Conservation (phyloP, 768 basidiomycete species). For the Kwoniella mangroviensis region DNA sequence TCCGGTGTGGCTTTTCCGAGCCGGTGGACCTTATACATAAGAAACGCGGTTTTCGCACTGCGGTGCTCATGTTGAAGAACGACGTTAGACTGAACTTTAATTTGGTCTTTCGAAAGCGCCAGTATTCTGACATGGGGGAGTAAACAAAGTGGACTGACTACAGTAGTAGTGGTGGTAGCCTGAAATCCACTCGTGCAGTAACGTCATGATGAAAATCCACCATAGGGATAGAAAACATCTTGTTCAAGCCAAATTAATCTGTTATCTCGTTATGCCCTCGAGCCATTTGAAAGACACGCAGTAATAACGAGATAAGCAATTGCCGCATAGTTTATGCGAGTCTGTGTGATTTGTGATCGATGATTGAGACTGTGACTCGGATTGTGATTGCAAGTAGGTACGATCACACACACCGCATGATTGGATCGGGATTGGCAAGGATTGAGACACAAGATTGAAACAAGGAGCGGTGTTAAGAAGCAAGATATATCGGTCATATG, state of each 20-base stretch:
- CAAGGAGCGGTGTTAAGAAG: too few species aligned
- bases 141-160: too few species aligned
- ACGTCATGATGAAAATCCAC: background rate
- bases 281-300: background rate
- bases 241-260: background rate
- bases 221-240: too few species aligned
- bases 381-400: too few species aligned
- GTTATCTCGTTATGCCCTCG: background rate
- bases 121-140: too few species aligned
- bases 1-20: slow-evolving; percentile 15
- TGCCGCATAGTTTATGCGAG: background rate
- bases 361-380: too few species aligned
- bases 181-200: background rate
- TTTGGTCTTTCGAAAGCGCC: background rate
- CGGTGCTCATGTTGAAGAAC: background rate
- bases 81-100: background rate
- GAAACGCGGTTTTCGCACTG: background rate
- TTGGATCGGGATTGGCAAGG: too few species aligned
- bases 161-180: too few species aligned
- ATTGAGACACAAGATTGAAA: too few species aligned
- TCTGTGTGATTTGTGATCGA: too few species aligned
- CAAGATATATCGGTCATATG: too few species aligned
- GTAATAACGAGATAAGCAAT: background rate
- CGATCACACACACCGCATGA: too few species aligned
- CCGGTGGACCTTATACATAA: background rate